phyloP scores from a whole-genome alignment of 495 filamentous ascomycete genomes.

The Massariosphaeria phaeospora region DNA sequence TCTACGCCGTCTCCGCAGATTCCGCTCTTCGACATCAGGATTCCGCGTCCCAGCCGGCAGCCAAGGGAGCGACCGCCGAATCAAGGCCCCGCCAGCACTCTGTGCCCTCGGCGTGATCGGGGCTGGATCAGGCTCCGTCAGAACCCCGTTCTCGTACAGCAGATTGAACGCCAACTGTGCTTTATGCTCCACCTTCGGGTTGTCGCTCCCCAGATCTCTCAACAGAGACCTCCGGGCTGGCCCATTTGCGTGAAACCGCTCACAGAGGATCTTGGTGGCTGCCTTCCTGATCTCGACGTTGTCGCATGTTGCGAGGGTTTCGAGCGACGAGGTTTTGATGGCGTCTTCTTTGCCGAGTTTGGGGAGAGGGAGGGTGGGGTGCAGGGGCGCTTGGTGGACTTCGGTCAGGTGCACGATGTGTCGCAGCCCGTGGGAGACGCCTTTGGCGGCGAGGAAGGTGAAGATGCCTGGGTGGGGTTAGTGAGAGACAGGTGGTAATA shows the following conservation, averaged over 20 bases:
- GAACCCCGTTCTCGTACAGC: conserved; percentile 11
- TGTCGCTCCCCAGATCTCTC: conserved; percentile 10
- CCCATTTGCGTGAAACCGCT: conserved; percentile 26
- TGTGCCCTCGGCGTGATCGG: not conserved
- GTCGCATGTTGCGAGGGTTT: conserved; percentile 32
- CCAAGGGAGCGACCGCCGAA: not conserved
- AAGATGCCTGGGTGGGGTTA: conserved; percentile 25
- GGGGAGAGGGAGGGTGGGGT: not conserved
- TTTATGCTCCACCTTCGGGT: conserved; percentile 1
- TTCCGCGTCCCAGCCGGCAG: not conserved
- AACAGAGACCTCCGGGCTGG: conserved; percentile 4
- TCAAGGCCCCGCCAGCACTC: not conserved
- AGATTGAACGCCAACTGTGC: conserved; percentile 17
- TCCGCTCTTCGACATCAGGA: conserved; percentile 48
- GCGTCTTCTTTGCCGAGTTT: conserved; percentile 7
- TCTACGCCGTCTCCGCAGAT: conserved; percentile 51
- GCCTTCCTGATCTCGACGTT: conserved; percentile 38
- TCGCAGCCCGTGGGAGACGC: conserved; percentile 30
- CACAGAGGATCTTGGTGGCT: conserved; percentile 32
- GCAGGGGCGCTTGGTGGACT: conserved; percentile 5
- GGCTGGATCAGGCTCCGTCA: not conserved
- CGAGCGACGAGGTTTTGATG: conserved; percentile 35
- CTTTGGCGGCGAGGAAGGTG: conserved; percentile 32
- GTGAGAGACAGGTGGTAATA: not conserved
- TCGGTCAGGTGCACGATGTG: conserved; percentile 30